A percentile compares a stretch with the other conserved stretches of the same genome.
Evolutionary conservation across 2,329 filamentous ascomycete species (phyloP).

Genomic region (Emydomyces testavorans): DNA sequence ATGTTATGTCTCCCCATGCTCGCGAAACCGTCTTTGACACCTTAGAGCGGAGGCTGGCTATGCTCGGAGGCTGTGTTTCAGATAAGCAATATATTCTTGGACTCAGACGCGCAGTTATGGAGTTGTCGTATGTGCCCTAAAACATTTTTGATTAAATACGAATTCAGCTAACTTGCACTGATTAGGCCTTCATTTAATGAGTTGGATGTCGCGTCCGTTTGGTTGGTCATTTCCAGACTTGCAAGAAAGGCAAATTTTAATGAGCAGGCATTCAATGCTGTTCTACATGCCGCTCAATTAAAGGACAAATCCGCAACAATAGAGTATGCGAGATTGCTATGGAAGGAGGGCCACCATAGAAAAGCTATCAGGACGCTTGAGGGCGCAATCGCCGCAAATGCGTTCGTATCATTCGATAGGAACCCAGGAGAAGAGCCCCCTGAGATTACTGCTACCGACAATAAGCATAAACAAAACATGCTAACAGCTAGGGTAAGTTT

Average conservation of each 20-base stretch:
- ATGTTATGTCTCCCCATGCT: slow-evolving; percentile 23
- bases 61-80: slow-evolving; percentile 74
- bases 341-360: slow-evolving; percentile 84
- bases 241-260: slow-evolving; percentile 75
- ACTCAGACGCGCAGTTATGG: slow-evolving; percentile 76
- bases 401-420: slow-evolving; percentile 48
- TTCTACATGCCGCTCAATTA: slow-evolving; percentile 73
- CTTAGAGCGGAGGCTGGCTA: slow-evolving; percentile 67
- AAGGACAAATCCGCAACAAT: slow-evolving; percentile 82
- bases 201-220: slow-evolving; percentile 67
- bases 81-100: slow-evolving; percentile 93
- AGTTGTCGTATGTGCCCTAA: slow-evolving; percentile 42
- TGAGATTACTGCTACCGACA: slow-evolving; percentile 27
- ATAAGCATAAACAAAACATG: slow-evolving; percentile 42
- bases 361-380: slow-evolving; percentile 90
- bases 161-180: slow-evolving; percentile 14
- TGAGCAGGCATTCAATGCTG: slow-evolving; percentile 84
- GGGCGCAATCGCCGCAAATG: slow-evolving; percentile 68
- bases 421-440: slow-evolving; percentile 27
- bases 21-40: slow-evolving; percentile 37
- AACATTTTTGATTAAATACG: not conserved
- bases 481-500: slow-evolving; percentile 34
- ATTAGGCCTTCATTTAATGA: slow-evolving; percentile 48
- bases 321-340: slow-evolving; percentile 83
- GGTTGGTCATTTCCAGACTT: slow-evolving; percentile 74